Evolutionary conservation across 441 rosid genomes (phyloP).

Genomic region (Corymbia calophylla): DNA sequence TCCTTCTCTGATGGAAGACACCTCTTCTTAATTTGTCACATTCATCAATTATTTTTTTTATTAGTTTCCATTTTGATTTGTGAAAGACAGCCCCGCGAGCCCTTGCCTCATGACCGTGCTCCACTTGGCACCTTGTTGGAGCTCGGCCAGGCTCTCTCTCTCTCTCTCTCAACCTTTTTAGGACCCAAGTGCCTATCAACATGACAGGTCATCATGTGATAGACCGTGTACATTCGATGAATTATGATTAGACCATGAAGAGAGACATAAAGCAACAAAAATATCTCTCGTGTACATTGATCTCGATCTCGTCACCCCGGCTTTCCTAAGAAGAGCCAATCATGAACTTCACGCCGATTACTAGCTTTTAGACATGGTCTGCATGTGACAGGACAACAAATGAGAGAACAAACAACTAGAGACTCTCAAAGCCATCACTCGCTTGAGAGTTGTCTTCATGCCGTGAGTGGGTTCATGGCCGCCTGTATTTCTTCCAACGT

Average conservation of each 20-base stretch:
- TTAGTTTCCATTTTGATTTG: neutral
- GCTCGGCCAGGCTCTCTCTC: neutral
- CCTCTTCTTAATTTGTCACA: neutral
- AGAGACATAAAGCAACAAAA: neutral
- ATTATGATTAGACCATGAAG: neutral
- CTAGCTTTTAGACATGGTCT: neutral
- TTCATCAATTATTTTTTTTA: neutral
- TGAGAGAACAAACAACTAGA: neutral
- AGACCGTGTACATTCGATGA: neutral
- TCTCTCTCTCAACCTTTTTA: neutral
- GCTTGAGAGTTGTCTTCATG: neutral
- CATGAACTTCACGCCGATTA: neutral
- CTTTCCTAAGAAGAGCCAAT: neutral
- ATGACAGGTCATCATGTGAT: neutral
- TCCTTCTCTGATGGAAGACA: neutral
- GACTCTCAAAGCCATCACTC: neutral
- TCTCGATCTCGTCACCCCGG: neutral
- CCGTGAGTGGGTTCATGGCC: constrained; percentile 28
- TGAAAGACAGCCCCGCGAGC: neutral
- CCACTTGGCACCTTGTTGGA: neutral
- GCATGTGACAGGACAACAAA: neutral
- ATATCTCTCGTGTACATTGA: neutral
- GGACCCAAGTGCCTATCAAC: neutral
- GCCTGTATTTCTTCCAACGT: constrained; percentile 42
- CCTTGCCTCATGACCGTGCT: neutral